These are phyloP conservation scores for Microglena sp. DNA, from an alignment of 139 green algal genomes.

Conservation along the genomic window DNA sequence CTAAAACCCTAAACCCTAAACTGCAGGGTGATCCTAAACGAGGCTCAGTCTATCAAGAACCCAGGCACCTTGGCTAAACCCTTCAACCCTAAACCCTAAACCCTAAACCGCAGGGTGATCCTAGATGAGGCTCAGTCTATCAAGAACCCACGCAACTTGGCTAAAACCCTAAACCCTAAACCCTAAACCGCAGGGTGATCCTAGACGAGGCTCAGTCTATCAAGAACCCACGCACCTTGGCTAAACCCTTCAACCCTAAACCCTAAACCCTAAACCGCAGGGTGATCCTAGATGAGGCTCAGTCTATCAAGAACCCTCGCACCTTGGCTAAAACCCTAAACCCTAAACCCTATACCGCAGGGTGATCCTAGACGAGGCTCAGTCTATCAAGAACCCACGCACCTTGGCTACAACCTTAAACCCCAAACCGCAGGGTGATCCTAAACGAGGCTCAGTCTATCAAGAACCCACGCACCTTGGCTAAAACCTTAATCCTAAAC, in stretches of 20 bases:
- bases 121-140: constrained; percentile 19
- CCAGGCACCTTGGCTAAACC: too few species aligned
- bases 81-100: not conserved
- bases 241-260: too few species aligned
- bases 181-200: constrained; percentile 65
- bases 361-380: constrained; percentile 90
- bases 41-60: constrained; percentile 1
- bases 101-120: constrained; percentile 47
- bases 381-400: constrained; percentile 83
- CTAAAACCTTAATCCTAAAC: not conserved
- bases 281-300: constrained; percentile 91
- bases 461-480: too few species aligned
- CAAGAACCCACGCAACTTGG: constrained; percentile 40
- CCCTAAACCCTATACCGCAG: constrained; percentile 3
- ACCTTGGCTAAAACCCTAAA: too few species aligned
- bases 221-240: constrained; percentile 78
- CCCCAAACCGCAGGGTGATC: too few species aligned
- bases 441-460: too few species aligned
- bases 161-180: not conserved
- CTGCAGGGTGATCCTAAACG: too few species aligned
- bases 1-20: too few species aligned
- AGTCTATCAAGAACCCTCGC: constrained; percentile 83
- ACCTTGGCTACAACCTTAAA: too few species aligned
- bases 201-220: constrained; percentile 91
- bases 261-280: too few species aligned